A percentile compares a stretch with the other conserved stretches of the same genome.
Conservation (phyloP, 2,329 filamentous ascomycete genomes). For the Aspergillus pseudotamarii region DNA sequence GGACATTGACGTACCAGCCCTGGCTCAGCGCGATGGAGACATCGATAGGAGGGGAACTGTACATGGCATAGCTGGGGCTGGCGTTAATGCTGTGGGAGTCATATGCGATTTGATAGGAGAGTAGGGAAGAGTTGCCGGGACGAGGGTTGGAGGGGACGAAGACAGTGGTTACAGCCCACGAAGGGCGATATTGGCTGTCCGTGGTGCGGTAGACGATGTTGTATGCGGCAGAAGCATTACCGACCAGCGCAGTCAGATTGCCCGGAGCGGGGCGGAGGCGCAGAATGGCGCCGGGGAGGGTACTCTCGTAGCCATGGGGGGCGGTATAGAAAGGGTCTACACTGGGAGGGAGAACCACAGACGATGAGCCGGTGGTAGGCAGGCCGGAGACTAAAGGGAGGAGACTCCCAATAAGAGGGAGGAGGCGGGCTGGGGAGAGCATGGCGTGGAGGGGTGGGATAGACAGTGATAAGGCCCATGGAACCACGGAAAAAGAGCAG, state of each 20-base stretch:
- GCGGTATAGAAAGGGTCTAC: slow-evolving; percentile 23
- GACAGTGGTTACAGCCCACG: slow-evolving; percentile 38
- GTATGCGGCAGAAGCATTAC: slow-evolving; percentile 14
- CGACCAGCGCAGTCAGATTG: slow-evolving; percentile 16
- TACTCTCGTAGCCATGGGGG: slow-evolving; percentile 17
- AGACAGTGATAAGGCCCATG: not conserved
- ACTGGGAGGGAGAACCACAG: slow-evolving; percentile 7
- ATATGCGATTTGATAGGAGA: slow-evolving; percentile 47
- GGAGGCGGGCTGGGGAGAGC: slow-evolving; percentile 3
- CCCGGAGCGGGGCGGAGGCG: slow-evolving; percentile 18
- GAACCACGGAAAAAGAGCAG: not conserved
- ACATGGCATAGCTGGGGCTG: slow-evolving; percentile 27
- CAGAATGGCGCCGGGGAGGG: slow-evolving; percentile 17
- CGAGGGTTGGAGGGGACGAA: slow-evolving; percentile 34
- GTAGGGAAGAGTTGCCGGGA: slow-evolving; percentile 23
- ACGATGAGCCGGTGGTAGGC: slow-evolving; percentile 3
- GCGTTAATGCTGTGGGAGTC: slow-evolving; percentile 22
- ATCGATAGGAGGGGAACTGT: slow-evolving; percentile 26
- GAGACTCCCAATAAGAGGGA: slow-evolving; percentile 7
- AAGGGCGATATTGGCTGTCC: slow-evolving; percentile 18
- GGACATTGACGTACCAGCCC: slow-evolving; percentile 52
- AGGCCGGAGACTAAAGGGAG: slow-evolving; percentile 3
- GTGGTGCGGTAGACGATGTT: slow-evolving; percentile 26
- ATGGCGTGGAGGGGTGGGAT: not conserved
- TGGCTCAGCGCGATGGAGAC: slow-evolving; percentile 39